These are phyloP conservation scores for Euphorbia lathyris DNA, from an alignment of 345 rosid species.

Conservation along the genomic window DNA sequence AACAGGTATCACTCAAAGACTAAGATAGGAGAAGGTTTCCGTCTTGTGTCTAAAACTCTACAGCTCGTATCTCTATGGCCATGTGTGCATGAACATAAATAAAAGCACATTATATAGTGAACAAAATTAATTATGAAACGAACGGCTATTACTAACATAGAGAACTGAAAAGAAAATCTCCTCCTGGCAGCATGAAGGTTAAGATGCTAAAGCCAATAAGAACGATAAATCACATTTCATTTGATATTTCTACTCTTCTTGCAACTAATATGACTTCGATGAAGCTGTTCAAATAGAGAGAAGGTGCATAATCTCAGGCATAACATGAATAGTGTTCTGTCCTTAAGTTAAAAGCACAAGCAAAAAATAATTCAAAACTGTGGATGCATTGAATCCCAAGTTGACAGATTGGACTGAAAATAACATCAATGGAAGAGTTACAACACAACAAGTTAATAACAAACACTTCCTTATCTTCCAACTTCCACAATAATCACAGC, in stretches of 20 bases:
- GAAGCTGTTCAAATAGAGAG: neutral
- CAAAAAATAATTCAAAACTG: neutral
- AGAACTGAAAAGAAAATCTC: neutral
- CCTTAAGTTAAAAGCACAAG: neutral
- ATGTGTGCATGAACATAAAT: neutral
- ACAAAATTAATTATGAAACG: neutral
- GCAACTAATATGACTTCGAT: neutral
- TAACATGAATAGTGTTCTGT: neutral
- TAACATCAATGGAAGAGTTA: neutral
- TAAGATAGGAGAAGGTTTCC: neutral
- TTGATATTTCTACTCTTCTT: neutral
- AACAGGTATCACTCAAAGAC: neutral
- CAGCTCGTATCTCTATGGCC: too few species aligned
- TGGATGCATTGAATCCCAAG: neutral
- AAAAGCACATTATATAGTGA: neutral
- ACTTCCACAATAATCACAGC: neutral
- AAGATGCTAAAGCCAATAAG: neutral
- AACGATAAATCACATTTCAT: neutral
- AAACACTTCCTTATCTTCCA: neutral
- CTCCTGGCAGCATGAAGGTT: neutral
- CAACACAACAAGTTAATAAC: too few species aligned
- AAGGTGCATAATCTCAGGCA: conserved; percentile 4
- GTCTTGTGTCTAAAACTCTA: neutral
- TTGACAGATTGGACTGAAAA: neutral
- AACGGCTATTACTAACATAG: neutral